A percentile compares a stretch with the other conserved stretches of the same genome.
phyloP scores from a whole-genome alignment of 306 rosid species.

The Vigna mungo region DNA sequence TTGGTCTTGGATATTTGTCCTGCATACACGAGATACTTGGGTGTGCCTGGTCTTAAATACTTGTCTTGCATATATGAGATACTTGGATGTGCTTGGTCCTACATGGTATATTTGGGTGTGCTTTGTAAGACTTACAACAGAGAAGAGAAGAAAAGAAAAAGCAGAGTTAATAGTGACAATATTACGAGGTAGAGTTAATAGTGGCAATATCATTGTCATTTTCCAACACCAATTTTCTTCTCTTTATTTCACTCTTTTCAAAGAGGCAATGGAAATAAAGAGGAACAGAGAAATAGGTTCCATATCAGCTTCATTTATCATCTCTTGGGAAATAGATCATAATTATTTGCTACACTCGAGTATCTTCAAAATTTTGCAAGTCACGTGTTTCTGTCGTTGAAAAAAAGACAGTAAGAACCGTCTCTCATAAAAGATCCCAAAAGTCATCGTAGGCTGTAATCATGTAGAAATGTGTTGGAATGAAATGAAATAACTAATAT shows the following conservation, averaged over 20 bases:
- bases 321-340: background rate
- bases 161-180: too few species aligned
- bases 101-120: too few species aligned
- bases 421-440: background rate
- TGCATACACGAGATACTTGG: background rate
- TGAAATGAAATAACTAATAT: background rate
- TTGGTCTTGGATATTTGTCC: background rate
- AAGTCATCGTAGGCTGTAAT: background rate
- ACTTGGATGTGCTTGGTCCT: background rate
- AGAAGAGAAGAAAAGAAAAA: too few species aligned
- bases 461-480: background rate
- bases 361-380: background rate
- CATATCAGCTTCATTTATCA: too few species aligned
- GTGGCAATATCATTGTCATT: background rate
- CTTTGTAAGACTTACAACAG: too few species aligned
- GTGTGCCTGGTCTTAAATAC: background rate
- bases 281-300: too few species aligned
- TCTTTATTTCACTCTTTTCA: too few species aligned
- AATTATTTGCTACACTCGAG: background rate
- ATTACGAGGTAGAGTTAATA: background rate
- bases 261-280: too few species aligned
- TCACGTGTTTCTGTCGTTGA: background rate
- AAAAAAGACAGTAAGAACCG: background rate
- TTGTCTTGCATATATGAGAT: too few species aligned
- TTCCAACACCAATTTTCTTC: conserved; percentile 11